phyloP scores from a whole-genome alignment of 2,329 filamentous ascomycete species.

The Xylariaceae sp. region DNA sequence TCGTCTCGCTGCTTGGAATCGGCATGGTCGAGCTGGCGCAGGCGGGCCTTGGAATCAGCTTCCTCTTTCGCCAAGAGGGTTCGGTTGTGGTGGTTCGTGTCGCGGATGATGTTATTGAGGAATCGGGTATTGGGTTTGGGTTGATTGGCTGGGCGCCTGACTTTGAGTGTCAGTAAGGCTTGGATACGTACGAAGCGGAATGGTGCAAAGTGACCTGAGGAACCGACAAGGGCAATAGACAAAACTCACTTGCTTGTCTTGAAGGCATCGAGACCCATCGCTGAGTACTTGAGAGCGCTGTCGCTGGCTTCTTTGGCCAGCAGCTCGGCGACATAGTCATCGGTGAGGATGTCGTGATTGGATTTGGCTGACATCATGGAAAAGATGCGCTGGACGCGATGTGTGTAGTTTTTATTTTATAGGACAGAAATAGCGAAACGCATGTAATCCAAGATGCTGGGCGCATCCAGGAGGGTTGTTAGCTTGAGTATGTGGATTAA shows the following conservation, averaged over 20 bases:
- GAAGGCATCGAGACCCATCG: conserved; percentile 68
- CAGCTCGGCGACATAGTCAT: conserved; percentile 77
- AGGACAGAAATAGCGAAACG: not conserved
- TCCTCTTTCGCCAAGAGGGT: conserved; percentile 80
- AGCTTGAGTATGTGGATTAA: no score
- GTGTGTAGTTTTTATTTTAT: no score
- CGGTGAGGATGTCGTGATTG: conserved; percentile 51
- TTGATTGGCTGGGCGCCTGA: conserved; percentile 56
- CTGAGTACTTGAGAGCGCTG: conserved; percentile 68
- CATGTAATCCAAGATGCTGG: not conserved
- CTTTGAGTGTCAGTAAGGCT: conserved; percentile 5
- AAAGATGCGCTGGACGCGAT: not conserved
- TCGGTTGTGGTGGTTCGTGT: conserved; percentile 85
- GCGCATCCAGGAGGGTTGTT: not conserved
- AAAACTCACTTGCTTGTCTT: conserved; percentile 43
- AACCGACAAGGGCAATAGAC: not conserved
- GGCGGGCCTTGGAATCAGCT: conserved; percentile 68
- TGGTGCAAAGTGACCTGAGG: not conserved
- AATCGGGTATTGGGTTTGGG: conserved; percentile 92
- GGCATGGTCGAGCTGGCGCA: conserved; percentile 56
- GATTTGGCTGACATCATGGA: not conserved
- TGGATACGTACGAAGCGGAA: no score
- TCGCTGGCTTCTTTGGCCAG: conserved; percentile 75
- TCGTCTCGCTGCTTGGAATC: conserved; percentile 40
- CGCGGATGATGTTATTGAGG: conserved; percentile 79